These are phyloP conservation scores for Corymbia calophylla DNA, from an alignment of 441 rosid genomes.

Conservation along the genomic window DNA sequence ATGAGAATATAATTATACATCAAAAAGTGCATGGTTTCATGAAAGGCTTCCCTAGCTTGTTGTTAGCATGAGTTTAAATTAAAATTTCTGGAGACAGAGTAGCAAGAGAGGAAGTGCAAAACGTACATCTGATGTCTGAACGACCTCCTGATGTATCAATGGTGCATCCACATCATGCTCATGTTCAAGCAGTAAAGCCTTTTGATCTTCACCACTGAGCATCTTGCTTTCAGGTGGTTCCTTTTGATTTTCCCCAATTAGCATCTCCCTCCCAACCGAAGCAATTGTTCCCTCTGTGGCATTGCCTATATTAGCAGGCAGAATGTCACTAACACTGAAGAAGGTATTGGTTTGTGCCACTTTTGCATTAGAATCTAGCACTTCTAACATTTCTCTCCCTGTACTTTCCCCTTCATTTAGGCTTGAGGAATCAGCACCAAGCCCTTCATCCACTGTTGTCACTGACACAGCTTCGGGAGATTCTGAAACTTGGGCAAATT, in stretches of 20 bases:
- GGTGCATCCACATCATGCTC: conserved; percentile 39
- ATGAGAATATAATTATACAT: conserved; percentile 70
- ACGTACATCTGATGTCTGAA: conserved; percentile 92
- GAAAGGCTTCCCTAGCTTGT: conserved; percentile 7
- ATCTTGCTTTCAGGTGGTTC: background rate
- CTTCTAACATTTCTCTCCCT: conserved; percentile 12
- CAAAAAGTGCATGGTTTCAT: conserved; percentile 19
- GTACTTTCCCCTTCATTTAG: conserved; percentile 24
- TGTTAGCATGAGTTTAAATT: background rate
- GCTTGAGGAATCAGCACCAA: conserved; percentile 14
- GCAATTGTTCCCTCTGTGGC: conserved; percentile 13
- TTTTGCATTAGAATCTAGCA: conserved; percentile 29
- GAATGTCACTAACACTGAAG: conserved; percentile 4
- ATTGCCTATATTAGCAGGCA: conserved; percentile 10
- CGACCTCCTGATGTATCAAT: conserved; percentile 43
- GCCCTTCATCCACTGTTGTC: conserved; percentile 18
- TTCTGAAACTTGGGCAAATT: conserved; percentile 10
- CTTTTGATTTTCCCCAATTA: conserved; percentile 10
- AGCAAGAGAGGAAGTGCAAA: conserved; percentile 53
- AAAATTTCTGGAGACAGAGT: conserved; percentile 4
- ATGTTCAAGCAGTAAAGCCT: conserved; percentile 18
- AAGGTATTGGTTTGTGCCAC: conserved; percentile 17
- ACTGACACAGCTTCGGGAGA: conserved; percentile 3
- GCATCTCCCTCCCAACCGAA: conserved; percentile 22
- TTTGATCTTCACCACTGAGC: conserved; percentile 6